Evolutionary conservation across 106 monocot species (phyloP).

Genomic region (Allium sativum): DNA sequence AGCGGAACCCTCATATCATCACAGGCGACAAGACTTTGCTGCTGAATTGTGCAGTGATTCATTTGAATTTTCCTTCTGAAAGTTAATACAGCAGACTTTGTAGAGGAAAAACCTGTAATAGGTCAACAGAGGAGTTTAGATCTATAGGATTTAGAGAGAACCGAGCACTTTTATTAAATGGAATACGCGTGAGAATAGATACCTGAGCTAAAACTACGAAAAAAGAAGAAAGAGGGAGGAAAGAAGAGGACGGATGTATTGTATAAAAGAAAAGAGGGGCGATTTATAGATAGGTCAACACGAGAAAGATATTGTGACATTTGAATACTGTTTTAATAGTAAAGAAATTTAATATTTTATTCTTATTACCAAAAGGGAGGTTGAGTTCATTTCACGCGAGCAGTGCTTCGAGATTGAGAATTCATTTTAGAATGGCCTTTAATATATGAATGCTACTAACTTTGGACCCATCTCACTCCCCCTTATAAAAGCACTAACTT

Average conservation of each 20-base stretch:
- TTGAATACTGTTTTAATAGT: not conserved
- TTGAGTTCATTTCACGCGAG: constrained; percentile 8
- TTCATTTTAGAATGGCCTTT: too few relatives aligned
- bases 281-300: constrained; percentile 4
- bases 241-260: not conserved
- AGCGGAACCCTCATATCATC: constrained; percentile 8
- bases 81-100: not conserved
- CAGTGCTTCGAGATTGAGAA: not conserved
- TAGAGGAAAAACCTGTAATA: not conserved
- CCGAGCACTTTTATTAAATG: not conserved
- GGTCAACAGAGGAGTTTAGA: not conserved
- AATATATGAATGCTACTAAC: too few relatives aligned
- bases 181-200: not conserved
- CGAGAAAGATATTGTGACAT: not conserved
- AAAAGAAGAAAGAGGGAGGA: not conserved
- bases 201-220: not conserved
- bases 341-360: not conserved
- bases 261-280: not conserved
- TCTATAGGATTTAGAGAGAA: not conserved
- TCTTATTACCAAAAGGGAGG: not conserved
- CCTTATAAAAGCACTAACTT: too few relatives aligned
- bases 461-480: too few relatives aligned
- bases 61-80: not conserved
- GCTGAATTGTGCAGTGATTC: constrained; percentile 3
- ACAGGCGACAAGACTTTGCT: not conserved